Base-by-base conservation (phyloP, 2,329 filamentous ascomycete species). In the Cordyceps cicadae region DNA sequence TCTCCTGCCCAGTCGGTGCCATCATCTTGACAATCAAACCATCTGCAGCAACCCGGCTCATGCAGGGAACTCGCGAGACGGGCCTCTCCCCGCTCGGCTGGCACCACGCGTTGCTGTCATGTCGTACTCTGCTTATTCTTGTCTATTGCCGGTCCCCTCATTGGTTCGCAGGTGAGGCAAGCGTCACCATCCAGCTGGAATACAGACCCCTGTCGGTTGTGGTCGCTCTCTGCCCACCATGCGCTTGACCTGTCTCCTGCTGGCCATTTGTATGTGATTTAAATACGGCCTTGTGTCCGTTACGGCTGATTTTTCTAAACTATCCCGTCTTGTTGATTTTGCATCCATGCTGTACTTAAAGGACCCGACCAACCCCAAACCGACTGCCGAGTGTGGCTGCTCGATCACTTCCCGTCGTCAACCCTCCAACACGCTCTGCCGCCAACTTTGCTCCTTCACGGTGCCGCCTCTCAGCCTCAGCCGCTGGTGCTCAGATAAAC, bases 141-240 rank as follows among this genome's bases (percentile, higher is more conserved):
- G 15, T 43, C 5, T 12, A 50, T 57, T 37, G 29, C 21, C 9
- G 7, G 37, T 24, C 5, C 15, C 48, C 34, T 19, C 15, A 59
- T 59, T 59, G 57, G 57, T 41, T 53, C 41, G 7, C 15, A n/a
- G 39, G 19, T 59, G 57, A 54, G 57, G 57, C 57, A 59, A 59
- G 57, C n/a, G 41, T 53, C 50, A 46, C 39, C 29, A 54, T 32
- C 55, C 55, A 50, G 49, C 39, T 46, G 39, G 57, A 59, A 59
- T 43, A 29, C 29, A 37, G 17, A 59, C 50, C 57, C 57, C 57
- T 59, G 57, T 52, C 49, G 3, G 4, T 43, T 32, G 24, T 24
- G 34, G 45, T 45, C 37, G 8, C 19, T 14, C 17, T 53, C 29
- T 59, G 49, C 50, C 57, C 50, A 53, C 57, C 57, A 53, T 48